Percentiles rank a stretch among this genome's conserved stretches.
These are phyloP conservation scores for Coniochaeta prunicola DNA, from an alignment of 2,329 filamentous ascomycete genomes.

Conservation along the genomic window DNA sequence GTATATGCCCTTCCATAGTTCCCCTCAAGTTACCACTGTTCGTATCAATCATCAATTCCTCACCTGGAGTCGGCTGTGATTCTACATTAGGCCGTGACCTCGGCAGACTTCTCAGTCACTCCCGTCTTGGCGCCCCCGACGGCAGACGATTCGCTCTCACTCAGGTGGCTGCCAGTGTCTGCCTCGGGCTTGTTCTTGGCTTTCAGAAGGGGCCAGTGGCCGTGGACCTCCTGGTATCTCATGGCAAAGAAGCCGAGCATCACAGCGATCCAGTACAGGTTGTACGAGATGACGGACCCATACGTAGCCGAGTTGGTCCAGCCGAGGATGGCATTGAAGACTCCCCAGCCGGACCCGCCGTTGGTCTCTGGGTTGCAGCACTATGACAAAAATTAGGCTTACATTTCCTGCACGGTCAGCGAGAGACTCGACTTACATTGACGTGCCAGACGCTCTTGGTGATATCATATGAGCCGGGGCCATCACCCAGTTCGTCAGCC, in stretches of 20 bases:
- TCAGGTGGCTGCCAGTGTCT: not conserved
- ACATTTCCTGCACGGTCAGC: not conserved
- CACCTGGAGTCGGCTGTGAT: no score
- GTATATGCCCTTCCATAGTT: no score
- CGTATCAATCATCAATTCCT: no score
- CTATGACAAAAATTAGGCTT: constrained; percentile 27
- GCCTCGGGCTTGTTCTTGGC: constrained; percentile 4
- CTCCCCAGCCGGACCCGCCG: constrained; percentile 73
- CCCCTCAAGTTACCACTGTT: no score
- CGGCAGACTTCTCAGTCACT: constrained; percentile 2
- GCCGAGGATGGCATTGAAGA: constrained; percentile 79
- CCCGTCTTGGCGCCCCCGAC: not conserved
- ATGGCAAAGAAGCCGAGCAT: constrained; percentile 58
- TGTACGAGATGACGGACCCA: constrained; percentile 80
- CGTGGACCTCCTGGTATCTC: constrained; percentile 57
- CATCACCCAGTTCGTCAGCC: constrained; percentile 38
- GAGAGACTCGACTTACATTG: constrained; percentile 44
- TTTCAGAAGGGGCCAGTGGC: constrained; percentile 39
- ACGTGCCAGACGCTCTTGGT: constrained; percentile 72
- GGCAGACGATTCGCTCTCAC: constrained; percentile 1
- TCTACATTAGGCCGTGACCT: not conserved
- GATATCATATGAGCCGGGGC: constrained; percentile 73
- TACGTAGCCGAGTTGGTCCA: constrained; percentile 88
- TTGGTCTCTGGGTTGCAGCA: constrained; percentile 71
- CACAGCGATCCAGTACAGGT: constrained; percentile 74